These are phyloP conservation scores for Colletotrichum cordylinicola DNA, from an alignment of 2,329 filamentous ascomycete species.

Conservation along the genomic window DNA sequence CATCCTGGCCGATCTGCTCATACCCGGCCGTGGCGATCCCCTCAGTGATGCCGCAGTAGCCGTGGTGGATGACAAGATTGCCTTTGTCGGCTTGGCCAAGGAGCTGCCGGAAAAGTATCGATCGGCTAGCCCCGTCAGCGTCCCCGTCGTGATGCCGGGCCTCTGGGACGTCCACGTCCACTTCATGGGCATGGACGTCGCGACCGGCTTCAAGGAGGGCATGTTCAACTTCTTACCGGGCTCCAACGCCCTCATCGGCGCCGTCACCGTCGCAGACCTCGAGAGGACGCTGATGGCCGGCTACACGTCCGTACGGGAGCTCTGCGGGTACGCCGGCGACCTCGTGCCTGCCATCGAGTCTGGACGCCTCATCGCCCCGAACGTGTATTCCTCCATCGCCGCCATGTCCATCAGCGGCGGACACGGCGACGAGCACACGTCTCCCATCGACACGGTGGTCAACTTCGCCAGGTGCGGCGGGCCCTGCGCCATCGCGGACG, in stretches of 20 bases:
- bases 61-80: conserved; percentile 42
- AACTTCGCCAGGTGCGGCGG: conserved; percentile 35
- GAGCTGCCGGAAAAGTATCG: conserved; percentile 37
- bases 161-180: conserved; percentile 61
- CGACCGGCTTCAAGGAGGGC: conserved; percentile 20
- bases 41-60: conserved; percentile 43
- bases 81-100: conserved; percentile 39
- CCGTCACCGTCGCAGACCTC: conserved; percentile 45
- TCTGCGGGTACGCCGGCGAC: conserved; percentile 52
- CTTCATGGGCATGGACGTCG: conserved; percentile 41
- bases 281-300: conserved; percentile 49
- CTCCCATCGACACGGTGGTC: conserved; percentile 38
- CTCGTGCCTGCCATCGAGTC: conserved; percentile 46
- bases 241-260: conserved; percentile 39
- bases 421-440: conserved; percentile 50
- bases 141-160: conserved; percentile 54
- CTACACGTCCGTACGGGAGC: conserved; percentile 56
- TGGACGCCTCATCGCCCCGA: conserved; percentile 50
- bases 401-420: conserved; percentile 53
- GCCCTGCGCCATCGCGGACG: conserved; percentile 46
- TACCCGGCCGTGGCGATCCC: conserved; percentile 52
- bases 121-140: conserved; percentile 31
- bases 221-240: conserved; percentile 25
- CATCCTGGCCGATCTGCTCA: conserved; percentile 42
- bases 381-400: conserved; percentile 51